These are phyloP conservation scores for Selenicereus undatus DNA, from an alignment of 148 eudicot genomes.

Conservation along the genomic window DNA sequence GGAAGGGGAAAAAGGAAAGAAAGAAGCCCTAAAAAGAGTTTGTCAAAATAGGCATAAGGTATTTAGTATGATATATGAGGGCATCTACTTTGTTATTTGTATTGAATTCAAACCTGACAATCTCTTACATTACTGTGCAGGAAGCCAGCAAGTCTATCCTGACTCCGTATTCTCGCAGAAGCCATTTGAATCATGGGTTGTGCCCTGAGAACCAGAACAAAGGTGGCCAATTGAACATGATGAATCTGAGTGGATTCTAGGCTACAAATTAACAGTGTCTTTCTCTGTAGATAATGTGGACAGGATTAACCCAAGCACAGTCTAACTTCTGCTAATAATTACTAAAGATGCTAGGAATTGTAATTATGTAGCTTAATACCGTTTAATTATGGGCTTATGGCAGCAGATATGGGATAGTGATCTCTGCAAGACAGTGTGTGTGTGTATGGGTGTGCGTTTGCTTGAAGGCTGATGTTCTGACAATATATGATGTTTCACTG, in stretches of 20 bases:
- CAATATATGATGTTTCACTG: too few species aligned
- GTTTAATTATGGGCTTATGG: neutral
- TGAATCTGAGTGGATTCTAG: neutral
- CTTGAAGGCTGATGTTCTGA: neutral
- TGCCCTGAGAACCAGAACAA: constrained; percentile 9
- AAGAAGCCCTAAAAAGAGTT: too few species aligned
- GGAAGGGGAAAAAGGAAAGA: too few species aligned
- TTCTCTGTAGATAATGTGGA: constrained; percentile 15
- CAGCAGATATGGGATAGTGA: neutral
- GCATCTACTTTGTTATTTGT: neutral
- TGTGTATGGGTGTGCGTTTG: neutral
- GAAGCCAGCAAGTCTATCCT: constrained; percentile 12
- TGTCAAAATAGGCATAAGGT: neutral
- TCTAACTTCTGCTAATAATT: neutral
- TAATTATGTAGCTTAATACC: too few species aligned
- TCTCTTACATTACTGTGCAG: constrained; percentile 13
- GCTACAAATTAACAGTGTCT: neutral
- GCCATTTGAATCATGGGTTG: constrained; percentile 15
- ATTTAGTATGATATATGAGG: neutral
- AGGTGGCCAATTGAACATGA: constrained; percentile 3
- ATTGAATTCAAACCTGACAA: neutral
- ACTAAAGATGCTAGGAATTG: neutral
- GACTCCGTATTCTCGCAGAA: constrained; percentile 22
- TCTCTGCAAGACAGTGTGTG: neutral
- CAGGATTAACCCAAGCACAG: neutral